Evolutionary conservation across 306 rosid species (phyloP).

Genomic region (Cercis canadensis): DNA sequence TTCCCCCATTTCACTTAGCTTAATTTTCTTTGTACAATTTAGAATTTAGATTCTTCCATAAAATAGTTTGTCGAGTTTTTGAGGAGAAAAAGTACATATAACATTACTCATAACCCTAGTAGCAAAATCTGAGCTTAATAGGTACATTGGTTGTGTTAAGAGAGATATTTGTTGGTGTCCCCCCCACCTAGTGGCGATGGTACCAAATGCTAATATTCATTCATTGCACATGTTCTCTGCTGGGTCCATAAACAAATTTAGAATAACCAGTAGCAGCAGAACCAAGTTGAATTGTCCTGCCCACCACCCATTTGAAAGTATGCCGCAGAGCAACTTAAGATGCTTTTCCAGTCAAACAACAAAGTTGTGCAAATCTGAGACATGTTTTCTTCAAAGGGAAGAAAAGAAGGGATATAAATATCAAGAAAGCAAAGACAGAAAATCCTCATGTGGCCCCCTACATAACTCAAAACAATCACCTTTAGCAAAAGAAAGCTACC

Average conservation of each 20-base stretch:
- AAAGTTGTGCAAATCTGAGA: constrained; percentile 64
- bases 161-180: constrained; percentile 4
- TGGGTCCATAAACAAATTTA: constrained; percentile 47
- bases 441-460: constrained; percentile 73
- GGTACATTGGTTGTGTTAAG: too few relatives aligned
- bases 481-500: constrained; percentile 55
- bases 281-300: constrained; percentile 35
- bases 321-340: constrained; percentile 42
- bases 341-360: constrained; percentile 78
- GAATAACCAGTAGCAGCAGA: constrained; percentile 36
- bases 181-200: neutral
- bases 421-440: constrained; percentile 55
- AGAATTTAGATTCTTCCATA: too few relatives aligned
- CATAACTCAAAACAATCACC: constrained; percentile 47
- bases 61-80: too few relatives aligned
- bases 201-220: constrained; percentile 29
- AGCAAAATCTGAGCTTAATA: too few relatives aligned
- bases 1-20: too few relatives aligned
- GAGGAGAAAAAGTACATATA: neutral
- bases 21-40: too few relatives aligned
- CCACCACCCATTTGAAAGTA: constrained; percentile 50
- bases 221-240: constrained; percentile 47
- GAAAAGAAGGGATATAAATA: constrained; percentile 49
- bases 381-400: constrained; percentile 71
- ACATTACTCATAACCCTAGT: too few relatives aligned